Evolutionary conservation across 2,329 filamentous ascomycete genomes (phyloP).

Genomic region (Neonectria ditissima): DNA sequence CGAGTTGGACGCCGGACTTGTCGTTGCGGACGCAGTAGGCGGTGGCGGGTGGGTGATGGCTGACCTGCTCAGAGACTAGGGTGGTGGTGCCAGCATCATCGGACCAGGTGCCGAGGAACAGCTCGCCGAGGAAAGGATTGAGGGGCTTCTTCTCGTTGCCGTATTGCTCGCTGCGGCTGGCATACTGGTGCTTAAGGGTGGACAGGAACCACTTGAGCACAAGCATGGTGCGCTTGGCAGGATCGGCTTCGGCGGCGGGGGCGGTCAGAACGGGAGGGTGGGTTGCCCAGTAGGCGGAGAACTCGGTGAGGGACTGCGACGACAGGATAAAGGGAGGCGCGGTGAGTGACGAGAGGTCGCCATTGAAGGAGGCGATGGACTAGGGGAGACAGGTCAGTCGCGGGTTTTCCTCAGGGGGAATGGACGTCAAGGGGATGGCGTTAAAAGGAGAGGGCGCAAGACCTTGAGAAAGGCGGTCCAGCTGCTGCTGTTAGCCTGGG

Average conservation of each 20-base stretch:
- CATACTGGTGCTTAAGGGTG: conserved; percentile 89
- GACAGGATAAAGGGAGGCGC: conserved; percentile 87
- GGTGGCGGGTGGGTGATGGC: conserved; percentile 93
- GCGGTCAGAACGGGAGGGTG: conserved; percentile 84
- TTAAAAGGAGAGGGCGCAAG: conserved; percentile 13
- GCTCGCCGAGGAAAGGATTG: conserved; percentile 94
- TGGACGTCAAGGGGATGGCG: not conserved
- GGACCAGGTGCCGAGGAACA: conserved; percentile 92
- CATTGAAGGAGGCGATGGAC: conserved; percentile 85
- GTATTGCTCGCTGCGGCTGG: conserved; percentile 78
- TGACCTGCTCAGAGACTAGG: conserved; percentile 93
- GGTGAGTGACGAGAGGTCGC: conserved; percentile 83
- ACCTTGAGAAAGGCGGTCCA: conserved; percentile 68
- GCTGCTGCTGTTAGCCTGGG: conserved; percentile 58
- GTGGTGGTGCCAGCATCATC: conserved; percentile 84
- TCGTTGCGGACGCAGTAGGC: conserved; percentile 93
- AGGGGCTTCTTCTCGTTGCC: conserved; percentile 98
- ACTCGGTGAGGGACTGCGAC: conserved; percentile 81
- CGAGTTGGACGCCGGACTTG: conserved; percentile 80
- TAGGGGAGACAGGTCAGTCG: conserved; percentile 45
- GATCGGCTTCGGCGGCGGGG: conserved; percentile 81
- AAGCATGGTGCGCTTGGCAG: conserved; percentile 83
- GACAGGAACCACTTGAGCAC: conserved; percentile 98
- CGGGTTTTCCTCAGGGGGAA: conserved; percentile 14
- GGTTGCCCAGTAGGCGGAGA: conserved; percentile 85